A percentile compares a stretch with the other conserved stretches of the same genome.
phyloP scores from a whole-genome alignment of 345 rosid species.

The Noccaea caerulescens region DNA sequence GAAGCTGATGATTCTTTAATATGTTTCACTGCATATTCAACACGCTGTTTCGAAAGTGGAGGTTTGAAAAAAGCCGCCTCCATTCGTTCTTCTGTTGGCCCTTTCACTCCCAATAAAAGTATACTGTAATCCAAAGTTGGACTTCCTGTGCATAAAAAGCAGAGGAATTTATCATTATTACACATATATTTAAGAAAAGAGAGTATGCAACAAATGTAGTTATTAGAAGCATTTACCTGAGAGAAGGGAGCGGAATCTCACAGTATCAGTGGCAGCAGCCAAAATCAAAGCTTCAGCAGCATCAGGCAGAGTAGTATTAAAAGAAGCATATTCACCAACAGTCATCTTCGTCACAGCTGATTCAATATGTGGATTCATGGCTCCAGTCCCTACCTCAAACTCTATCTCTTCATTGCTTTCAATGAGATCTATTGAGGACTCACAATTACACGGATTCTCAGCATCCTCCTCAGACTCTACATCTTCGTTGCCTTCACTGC shows the following conservation, averaged over 20 bases:
- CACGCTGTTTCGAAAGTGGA: conserved; percentile 93
- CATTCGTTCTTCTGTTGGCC: conserved; percentile 90
- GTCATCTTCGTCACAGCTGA: conserved; percentile 73
- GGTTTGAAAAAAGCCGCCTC: conserved; percentile 95
- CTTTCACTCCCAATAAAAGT: conserved; percentile 63
- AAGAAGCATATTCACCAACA: conserved; percentile 77
- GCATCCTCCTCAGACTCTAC: conserved; percentile 65
- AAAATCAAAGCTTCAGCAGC: conserved; percentile 59
- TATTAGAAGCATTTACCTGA: conserved; percentile 53
- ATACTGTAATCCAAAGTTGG: conserved; percentile 57
- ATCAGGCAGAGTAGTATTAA: conserved; percentile 47
- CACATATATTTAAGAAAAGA: not conserved
- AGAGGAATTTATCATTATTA: conserved; percentile 8
- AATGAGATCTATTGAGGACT: conserved; percentile 61
- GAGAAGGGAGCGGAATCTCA: conserved; percentile 48
- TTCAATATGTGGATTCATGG: conserved; percentile 66
- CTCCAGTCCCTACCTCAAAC: conserved; percentile 88
- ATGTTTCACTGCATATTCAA: conserved; percentile 82
- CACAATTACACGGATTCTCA: conserved; percentile 33
- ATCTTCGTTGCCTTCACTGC: conserved; percentile 63
- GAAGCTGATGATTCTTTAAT: conserved; percentile 73
- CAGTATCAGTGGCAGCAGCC: conserved; percentile 64
- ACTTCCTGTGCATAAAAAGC: conserved; percentile 44
- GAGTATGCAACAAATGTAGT: no score
- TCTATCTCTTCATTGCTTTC: conserved; percentile 85